phyloP scores from a whole-genome alignment of 177 flowering plant genomes.

The Vitis hybrid region DNA sequence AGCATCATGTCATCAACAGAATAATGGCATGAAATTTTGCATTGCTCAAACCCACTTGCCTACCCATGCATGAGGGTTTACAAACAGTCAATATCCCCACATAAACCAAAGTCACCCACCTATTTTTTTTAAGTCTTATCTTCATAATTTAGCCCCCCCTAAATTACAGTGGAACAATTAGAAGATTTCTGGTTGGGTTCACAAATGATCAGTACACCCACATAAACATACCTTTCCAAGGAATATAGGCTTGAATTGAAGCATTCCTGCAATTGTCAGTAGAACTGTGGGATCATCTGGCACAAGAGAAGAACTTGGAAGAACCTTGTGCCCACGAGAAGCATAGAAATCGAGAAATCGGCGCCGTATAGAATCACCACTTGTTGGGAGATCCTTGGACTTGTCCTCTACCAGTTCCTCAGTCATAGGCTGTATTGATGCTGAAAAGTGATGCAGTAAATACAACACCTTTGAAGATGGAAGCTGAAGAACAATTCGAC shows the following conservation, averaged over 20 bases:
- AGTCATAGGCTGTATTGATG: slow-evolving; percentile 57
- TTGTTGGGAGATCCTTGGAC: slow-evolving; percentile 33
- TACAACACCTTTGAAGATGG: slow-evolving; percentile 2
- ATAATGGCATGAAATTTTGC: background rate
- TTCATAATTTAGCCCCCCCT: background rate
- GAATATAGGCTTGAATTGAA: slow-evolving; percentile 95
- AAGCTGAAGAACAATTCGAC: slow-evolving; percentile 1
- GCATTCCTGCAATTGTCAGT: slow-evolving; percentile 97
- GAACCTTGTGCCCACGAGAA: slow-evolving; percentile 79
- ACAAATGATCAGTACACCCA: background rate
- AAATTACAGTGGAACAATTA: background rate
- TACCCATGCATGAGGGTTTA: background rate
- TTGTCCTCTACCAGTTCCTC: slow-evolving; percentile 44
- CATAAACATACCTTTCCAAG: slow-evolving; percentile 73
- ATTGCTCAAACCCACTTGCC: background rate
- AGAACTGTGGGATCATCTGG: slow-evolving; percentile 98
- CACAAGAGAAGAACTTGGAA: slow-evolving; percentile 94
- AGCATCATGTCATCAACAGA: background rate
- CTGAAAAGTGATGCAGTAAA: slow-evolving; percentile 41
- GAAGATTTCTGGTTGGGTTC: background rate
- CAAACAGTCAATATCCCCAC: background rate
- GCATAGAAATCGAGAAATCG: slow-evolving; percentile 90
- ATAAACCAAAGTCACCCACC: too few species aligned
- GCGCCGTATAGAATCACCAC: slow-evolving; percentile 85
- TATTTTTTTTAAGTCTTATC: too few species aligned